Base-by-base conservation (phyloP, 1,139 yeast species). In the Yamadazyma trypodendri region DNA sequence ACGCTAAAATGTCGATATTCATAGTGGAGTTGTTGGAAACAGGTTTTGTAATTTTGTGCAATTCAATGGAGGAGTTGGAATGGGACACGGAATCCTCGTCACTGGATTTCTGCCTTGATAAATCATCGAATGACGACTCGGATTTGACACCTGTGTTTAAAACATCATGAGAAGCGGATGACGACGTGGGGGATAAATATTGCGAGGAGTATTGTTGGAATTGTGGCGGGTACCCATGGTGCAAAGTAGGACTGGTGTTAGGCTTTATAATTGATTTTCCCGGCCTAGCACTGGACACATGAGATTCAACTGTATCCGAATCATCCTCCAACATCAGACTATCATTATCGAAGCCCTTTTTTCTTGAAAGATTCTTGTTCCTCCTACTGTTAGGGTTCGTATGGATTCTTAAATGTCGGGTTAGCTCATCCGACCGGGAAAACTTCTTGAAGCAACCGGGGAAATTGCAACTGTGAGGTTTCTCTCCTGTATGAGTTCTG, bases 401-500 rank as follows among this genome's bases (percentile, higher is more conserved):
- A 59, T 90, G 97, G 40, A 89, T 90, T 46, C 96, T 71, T 33
- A 84, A 72, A 60, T 90, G 97, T 50, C 97, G 72, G 23, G 96
- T 90, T 44, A 90, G 70, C 63, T 90, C 97, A 60, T 90, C 97
- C 34, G 89, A 79, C 41, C 97, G 72, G 37, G 92, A 81, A 55
- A 90, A 90, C 43, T 85, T 77, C 61, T 90, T 90, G 42, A 77
- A 68, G 61, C 97, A 90, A 1, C 95, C 95, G 0, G 95, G 95
- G 52, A 77, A 88, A 6, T 84, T 75, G 60, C 97, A 90, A 33
- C 79, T 80, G 55, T 89, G 96, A 16, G 97, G 96, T 57, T 88
- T 86, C 56, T 89, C 97, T 24, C 97, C 97, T 0, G 97, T 90
- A 57, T 90, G 97, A 6, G 97, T 90, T 44, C 97, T 70, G 37